These are phyloP conservation scores for Leucocoprinus birnbaumii DNA, from an alignment of 768 basidiomycete species.

Conservation along the genomic window DNA sequence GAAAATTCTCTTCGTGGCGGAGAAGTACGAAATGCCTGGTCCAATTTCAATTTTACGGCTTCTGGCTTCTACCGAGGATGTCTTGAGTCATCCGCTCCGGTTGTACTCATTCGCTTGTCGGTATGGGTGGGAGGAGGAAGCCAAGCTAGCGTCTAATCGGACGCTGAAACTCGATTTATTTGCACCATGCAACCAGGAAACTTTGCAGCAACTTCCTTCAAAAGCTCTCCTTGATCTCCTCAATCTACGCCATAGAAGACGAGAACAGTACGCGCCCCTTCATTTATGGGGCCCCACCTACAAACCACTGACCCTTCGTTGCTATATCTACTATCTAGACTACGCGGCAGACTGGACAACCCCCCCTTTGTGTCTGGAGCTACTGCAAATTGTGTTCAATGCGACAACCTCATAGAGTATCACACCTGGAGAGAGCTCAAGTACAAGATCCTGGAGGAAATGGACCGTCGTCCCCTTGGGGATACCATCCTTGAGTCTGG, in stretches of 20 bases:
- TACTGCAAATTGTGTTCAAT: constrained; percentile 49
- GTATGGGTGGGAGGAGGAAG: constrained; percentile 58
- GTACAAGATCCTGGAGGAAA: constrained; percentile 50
- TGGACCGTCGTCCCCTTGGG: constrained; percentile 56
- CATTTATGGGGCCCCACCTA: neutral
- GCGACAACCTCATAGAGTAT: constrained; percentile 48
- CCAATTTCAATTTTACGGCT: constrained; percentile 59
- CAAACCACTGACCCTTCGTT: neutral
- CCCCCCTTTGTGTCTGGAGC: constrained; percentile 53
- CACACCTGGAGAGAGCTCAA: constrained; percentile 67
- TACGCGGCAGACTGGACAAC: constrained; percentile 47
- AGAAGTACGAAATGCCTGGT: constrained; percentile 72
- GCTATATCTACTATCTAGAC: constrained; percentile 19
- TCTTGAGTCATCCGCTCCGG: constrained; percentile 48
- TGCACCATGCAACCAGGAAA: constrained; percentile 38
- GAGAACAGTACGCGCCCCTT: constrained; percentile 35
- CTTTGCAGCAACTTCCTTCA: constrained; percentile 46
- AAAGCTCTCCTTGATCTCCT: constrained; percentile 52
- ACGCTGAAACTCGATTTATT: constrained; percentile 55
- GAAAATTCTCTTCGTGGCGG: constrained; percentile 55
- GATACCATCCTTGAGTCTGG: constrained; percentile 52
- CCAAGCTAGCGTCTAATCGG: constrained; percentile 47
- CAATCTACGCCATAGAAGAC: constrained; percentile 50
- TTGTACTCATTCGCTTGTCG: constrained; percentile 55
- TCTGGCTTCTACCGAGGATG: constrained; percentile 48